Evolutionary conservation across 163 green algal species (phyloP).

Genomic region (Coccomyxa subellipsoidea): DNA sequence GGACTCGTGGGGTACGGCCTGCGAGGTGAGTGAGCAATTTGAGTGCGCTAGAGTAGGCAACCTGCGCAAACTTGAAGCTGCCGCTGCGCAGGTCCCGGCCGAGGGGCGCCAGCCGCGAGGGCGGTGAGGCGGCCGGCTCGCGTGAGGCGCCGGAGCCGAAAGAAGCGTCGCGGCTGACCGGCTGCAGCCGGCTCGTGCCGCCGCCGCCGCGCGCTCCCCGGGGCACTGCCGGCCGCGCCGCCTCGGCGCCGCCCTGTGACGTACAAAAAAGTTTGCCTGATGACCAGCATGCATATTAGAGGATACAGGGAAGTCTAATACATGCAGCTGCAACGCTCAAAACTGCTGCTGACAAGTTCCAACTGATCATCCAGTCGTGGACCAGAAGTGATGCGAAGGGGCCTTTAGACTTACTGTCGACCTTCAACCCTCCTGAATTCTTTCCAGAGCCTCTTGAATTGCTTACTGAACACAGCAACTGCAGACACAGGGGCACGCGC

Average conservation of each 20-base stretch:
- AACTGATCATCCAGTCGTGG: not conserved
- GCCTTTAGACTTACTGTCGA: too few species aligned
- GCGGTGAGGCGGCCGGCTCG: not conserved
- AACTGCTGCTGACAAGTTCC: not conserved
- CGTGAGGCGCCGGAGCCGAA: not conserved
- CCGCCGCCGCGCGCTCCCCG: not conserved
- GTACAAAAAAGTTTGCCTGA: too few species aligned
- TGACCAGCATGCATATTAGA: not conserved
- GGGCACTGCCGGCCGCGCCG: not conserved
- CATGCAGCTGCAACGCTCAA: not conserved
- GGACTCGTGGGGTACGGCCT: too few species aligned
- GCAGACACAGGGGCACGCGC: not conserved
- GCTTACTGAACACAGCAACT: not conserved
- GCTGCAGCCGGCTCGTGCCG: not conserved
- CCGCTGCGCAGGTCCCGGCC: not conserved
- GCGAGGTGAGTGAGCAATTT: too few species aligned
- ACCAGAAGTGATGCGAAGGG: too few species aligned
- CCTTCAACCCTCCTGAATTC: too few species aligned
- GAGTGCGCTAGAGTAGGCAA: not conserved
- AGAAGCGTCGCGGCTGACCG: not conserved
- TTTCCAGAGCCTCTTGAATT: too few species aligned
- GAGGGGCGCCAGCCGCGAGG: not conserved
- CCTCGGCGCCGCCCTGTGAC: not conserved
- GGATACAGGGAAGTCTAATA: not conserved
- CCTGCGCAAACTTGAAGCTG: conserved; percentile 6